phyloP scores from a whole-genome alignment of 2,329 filamentous ascomycete genomes.

The Colletotrichum sp. region DNA sequence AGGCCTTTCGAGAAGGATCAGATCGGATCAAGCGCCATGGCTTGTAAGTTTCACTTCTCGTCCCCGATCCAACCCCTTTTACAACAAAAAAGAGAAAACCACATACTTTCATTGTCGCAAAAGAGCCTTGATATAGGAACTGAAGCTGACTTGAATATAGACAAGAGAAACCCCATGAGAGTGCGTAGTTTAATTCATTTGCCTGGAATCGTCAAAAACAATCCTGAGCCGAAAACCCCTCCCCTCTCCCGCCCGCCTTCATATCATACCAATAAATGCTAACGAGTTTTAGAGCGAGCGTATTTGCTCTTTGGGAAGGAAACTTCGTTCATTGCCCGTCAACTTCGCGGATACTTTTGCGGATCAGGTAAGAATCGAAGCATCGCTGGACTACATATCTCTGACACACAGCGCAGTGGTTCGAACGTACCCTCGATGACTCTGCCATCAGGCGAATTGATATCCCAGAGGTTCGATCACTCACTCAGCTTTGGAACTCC shows the following conservation, averaged over 20 bases:
- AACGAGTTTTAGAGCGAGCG: neutral
- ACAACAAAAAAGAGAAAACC: neutral
- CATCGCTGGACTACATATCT: neutral
- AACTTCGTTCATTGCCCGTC: neutral
- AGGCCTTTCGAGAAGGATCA: slow-evolving; percentile 75
- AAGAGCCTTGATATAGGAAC: rapidly evolving
- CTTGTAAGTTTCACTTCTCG: slow-evolving; percentile 14
- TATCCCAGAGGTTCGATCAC: neutral
- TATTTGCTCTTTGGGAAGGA: neutral
- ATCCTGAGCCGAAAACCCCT: neutral
- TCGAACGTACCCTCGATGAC: slow-evolving; percentile 65
- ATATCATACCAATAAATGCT: neutral
- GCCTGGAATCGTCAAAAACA: neutral
- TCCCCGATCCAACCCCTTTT: neutral
- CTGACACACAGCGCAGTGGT: neutral
- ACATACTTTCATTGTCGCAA: neutral
- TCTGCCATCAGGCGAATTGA: slow-evolving; percentile 61
- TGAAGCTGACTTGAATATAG: slow-evolving; percentile 24
- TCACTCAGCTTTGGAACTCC: rapidly evolving
- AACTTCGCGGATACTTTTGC: neutral
- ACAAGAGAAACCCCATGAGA: slow-evolving; percentile 51
- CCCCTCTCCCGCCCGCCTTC: neutral
- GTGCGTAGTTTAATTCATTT: neutral
- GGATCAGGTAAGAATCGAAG: neutral
- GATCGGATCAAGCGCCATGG: slow-evolving; percentile 53